A percentile compares a stretch with the other conserved stretches of the same genome.
phyloP scores from a whole-genome alignment of 2,329 filamentous ascomycete genomes.

The Fusarium veterinarium region DNA sequence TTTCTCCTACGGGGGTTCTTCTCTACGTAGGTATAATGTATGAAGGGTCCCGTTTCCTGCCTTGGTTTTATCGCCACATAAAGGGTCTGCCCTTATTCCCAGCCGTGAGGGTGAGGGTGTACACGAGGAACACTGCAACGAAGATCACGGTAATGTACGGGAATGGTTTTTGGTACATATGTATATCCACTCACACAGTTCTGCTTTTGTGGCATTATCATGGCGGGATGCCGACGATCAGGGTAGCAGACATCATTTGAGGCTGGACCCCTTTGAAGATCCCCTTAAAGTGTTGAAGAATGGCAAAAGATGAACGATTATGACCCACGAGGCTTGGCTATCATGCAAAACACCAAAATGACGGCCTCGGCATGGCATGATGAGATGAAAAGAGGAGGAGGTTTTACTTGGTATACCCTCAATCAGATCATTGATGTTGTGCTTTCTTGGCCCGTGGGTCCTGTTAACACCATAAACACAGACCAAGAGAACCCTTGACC shows the following conservation, averaged over 20 bases:
- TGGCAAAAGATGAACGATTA: background rate
- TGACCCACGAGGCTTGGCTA: conserved; percentile 16
- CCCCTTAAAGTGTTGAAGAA: background rate
- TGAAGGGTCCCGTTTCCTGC: conserved; percentile 28
- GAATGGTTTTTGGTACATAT: background rate
- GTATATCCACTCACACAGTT: conserved; percentile 16
- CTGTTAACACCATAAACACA: background rate
- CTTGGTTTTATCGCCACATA: conserved; percentile 23
- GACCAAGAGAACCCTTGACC: conserved; percentile 12
- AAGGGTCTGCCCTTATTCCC: conserved; percentile 10
- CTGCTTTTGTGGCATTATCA: conserved; percentile 19
- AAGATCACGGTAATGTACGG: conserved; percentile 12
- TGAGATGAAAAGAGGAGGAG: background rate
- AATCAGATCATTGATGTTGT: conserved; percentile 32
- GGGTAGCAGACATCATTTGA: conserved; percentile 27
- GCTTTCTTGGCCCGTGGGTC: conserved; percentile 15
- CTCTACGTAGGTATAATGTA: conserved; percentile 16
- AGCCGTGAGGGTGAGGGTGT: conserved; percentile 22
- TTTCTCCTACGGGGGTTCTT: background rate
- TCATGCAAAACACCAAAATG: conserved; percentile 28
- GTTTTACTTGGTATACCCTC: conserved; percentile 21
- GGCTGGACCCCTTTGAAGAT: conserved; percentile 27
- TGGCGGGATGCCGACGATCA: conserved; percentile 20
- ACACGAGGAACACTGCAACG: conserved; percentile 14
- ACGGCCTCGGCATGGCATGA: conserved; percentile 19